Conservation (phyloP, 371 early-diverging fungal genomes). For the Lichtheimia ramosa region DNA sequence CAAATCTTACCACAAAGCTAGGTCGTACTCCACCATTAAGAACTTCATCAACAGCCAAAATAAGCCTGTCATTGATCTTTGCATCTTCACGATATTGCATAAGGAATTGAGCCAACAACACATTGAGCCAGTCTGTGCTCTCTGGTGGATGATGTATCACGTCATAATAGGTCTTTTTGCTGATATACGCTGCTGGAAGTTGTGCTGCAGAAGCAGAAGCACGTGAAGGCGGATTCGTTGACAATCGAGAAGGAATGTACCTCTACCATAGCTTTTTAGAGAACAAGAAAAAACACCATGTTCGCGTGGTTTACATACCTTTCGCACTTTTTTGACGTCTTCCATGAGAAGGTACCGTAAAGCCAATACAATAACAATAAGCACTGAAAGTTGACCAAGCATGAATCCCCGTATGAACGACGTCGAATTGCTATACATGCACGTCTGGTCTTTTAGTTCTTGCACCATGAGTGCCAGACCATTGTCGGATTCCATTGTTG, state of each 20-base stretch:
- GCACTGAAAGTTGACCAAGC: conserved; percentile 60
- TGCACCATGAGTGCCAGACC: conserved; percentile 8
- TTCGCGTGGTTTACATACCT: conserved; percentile 25
- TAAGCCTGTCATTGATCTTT: conserved; percentile 70
- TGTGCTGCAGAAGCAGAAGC: conserved; percentile 25
- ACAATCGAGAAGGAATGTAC: conserved; percentile 43
- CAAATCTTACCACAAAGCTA: conserved; percentile 68
- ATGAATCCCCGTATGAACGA: conserved; percentile 62
- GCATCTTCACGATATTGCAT: conserved; percentile 83
- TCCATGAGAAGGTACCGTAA: conserved; percentile 65
- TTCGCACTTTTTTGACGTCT: conserved; percentile 48
- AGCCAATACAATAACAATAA: conserved; percentile 54
- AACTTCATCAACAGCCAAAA: conserved; percentile 72
- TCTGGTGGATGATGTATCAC: conserved; percentile 70
- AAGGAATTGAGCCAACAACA: conserved; percentile 84
- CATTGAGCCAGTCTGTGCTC: conserved; percentile 91
- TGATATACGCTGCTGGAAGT: conserved; percentile 46
- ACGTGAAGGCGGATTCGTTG: conserved; percentile 37
- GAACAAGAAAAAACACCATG: no score
- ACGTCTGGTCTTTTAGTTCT: conserved; percentile 15
- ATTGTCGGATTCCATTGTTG: conserved; percentile 2
- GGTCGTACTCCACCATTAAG: conserved; percentile 83
- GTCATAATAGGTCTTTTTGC: conserved; percentile 65
- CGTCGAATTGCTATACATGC: conserved; percentile 24
- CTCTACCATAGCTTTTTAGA: conserved; percentile 14